Percentiles rank a stretch among this genome's conserved stretches.
Conservation (phyloP, 495 filamentous ascomycete genomes). For the Aspergillus sparsus region DNA sequence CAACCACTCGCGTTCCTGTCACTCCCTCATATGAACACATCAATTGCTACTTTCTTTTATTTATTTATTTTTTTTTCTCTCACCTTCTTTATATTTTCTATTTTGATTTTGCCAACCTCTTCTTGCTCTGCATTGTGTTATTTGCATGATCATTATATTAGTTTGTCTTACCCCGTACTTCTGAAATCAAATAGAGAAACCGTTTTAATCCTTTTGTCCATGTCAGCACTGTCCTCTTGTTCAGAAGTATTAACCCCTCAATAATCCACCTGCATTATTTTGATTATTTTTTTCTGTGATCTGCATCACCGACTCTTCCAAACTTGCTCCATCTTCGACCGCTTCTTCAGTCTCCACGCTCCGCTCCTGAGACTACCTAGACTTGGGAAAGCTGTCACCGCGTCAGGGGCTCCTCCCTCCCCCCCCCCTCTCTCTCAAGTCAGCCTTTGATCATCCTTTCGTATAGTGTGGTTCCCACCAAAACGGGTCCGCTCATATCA, state of each 20-base stretch:
- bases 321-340: conserved; percentile 28
- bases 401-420: conserved; percentile 42
- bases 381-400: conserved; percentile 42
- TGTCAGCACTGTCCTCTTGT: conserved; percentile 24
- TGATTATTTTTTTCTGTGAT: conserved; percentile 23
- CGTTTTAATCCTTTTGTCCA: conserved; percentile 8
- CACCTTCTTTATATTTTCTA: not conserved
- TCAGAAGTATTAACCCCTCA: conserved; percentile 23
- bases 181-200: conserved; percentile 2
- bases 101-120: conserved; percentile 10
- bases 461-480: conserved; percentile 35
- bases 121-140: not conserved
- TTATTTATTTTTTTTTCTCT: conserved; percentile 6
- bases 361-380: conserved; percentile 21
- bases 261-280: conserved; percentile 27
- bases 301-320: conserved; percentile 25
- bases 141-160: conserved; percentile 4
- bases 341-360: conserved; percentile 45
- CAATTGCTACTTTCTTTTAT: conserved; percentile 21
- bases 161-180: conserved; percentile 2
- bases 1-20: conserved; percentile 25
- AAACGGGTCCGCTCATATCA: conserved; percentile 44
- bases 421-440: conserved; percentile 18
- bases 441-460: conserved; percentile 38
- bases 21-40: conserved; percentile 19